phyloP scores from a whole-genome alignment of 495 filamentous ascomycete species.

The Penicillium pancosmium region DNA sequence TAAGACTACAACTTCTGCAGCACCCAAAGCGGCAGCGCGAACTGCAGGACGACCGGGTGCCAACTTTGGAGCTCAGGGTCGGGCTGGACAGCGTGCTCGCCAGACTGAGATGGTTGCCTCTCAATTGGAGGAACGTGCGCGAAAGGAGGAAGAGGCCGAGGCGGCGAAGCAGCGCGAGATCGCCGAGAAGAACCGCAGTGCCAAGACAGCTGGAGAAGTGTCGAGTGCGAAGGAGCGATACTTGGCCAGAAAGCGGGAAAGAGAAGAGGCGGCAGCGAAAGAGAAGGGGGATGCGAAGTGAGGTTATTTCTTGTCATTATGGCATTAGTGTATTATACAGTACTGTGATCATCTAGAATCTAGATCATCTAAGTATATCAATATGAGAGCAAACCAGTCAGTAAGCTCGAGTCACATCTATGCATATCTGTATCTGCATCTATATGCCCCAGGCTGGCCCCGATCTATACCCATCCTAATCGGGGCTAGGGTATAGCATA shows the following conservation, averaged over 20 bases:
- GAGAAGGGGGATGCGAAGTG: slow-evolving; percentile 20
- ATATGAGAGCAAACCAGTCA: no score
- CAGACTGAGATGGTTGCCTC: slow-evolving; percentile 84
- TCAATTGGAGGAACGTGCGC: slow-evolving; percentile 69
- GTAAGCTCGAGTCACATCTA: no score
- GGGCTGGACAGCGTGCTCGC: slow-evolving; percentile 67
- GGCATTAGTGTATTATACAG: slow-evolving; percentile 9
- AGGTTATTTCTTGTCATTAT: neutral
- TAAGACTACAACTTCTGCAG: slow-evolving; percentile 41
- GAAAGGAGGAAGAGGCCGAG: slow-evolving; percentile 77
- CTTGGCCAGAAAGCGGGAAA: slow-evolving; percentile 78
- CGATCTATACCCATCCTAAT: no score
- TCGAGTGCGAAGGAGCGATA: slow-evolving; percentile 86
- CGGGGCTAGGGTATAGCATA: no score
- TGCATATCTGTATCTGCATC: no score
- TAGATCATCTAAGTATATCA: no score
- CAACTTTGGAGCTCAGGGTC: slow-evolving; percentile 39
- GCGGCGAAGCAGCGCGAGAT: slow-evolving; percentile 65
- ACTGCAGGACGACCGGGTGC: slow-evolving; percentile 36
- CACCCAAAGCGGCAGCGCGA: slow-evolving; percentile 34
- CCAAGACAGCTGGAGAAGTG: slow-evolving; percentile 77
- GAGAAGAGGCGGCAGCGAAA: slow-evolving; percentile 61
- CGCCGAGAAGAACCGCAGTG: slow-evolving; percentile 73
- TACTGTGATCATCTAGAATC: no score
- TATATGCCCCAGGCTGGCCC: no score